A percentile compares a stretch with the other conserved stretches of the same genome.
phyloP scores from a whole-genome alignment of 805 yeast genomes.

The Candida montana region DNA sequence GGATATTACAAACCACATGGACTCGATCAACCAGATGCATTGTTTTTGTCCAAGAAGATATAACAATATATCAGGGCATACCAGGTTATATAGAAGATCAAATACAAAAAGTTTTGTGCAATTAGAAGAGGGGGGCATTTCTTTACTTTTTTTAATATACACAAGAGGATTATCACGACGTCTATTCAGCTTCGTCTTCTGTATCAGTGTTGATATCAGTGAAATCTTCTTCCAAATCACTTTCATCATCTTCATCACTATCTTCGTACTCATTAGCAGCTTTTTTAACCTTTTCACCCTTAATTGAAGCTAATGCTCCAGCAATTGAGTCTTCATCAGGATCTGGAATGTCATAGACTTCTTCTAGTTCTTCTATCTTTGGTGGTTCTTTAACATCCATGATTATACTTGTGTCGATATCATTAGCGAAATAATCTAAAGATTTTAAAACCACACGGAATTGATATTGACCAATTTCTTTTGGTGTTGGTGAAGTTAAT shows the following conservation, averaged over 20 bases:
- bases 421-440: constrained; percentile 77
- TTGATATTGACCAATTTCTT: constrained; percentile 53
- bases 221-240: constrained; percentile 36
- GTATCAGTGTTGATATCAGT: constrained; percentile 61
- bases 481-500: constrained; percentile 74
- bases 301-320: constrained; percentile 65
- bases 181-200: constrained; percentile 49
- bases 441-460: constrained; percentile 70
- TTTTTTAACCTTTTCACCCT: constrained; percentile 52
- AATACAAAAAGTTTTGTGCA: too few species aligned
- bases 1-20: constrained; percentile 46
- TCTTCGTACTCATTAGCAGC: constrained; percentile 33
- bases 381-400: constrained; percentile 67
- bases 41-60: constrained; percentile 29
- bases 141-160: not conserved
- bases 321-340: constrained; percentile 74
- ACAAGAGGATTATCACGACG: not conserved
- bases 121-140: not conserved
- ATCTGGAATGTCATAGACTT: constrained; percentile 59
- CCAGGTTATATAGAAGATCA: too few species aligned
- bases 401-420: constrained; percentile 62
- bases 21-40: constrained; percentile 45
- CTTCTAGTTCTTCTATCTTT: constrained; percentile 43
- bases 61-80: too few species aligned
- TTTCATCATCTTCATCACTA: constrained; percentile 38